These are phyloP conservation scores for Prunus yedoensis DNA, from an alignment of 331 rosid species.

Conservation along the genomic window DNA sequence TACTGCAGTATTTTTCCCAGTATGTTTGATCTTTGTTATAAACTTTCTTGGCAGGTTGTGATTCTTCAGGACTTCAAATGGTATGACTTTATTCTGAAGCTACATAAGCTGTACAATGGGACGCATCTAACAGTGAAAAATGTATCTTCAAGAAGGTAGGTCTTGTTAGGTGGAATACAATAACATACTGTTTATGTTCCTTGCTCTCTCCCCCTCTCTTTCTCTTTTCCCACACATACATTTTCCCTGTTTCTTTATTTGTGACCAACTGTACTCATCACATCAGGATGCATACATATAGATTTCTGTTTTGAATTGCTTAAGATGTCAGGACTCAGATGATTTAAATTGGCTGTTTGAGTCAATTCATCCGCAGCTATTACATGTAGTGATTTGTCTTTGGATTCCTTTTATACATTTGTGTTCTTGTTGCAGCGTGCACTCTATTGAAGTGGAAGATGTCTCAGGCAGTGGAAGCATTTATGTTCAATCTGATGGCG, in stretches of 20 bases:
- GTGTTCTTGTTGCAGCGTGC: constrained; percentile 43
- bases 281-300: neutral
- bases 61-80: constrained; percentile 87
- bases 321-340: neutral
- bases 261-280: neutral
- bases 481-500: constrained; percentile 92
- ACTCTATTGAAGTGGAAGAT: constrained; percentile 76
- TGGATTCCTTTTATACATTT: neutral
- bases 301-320: neutral
- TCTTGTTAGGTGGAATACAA: neutral
- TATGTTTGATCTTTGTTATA: neutral
- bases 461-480: constrained; percentile 54
- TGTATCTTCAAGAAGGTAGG: constrained; percentile 73
- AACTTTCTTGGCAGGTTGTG: constrained; percentile 57
- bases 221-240: neutral
- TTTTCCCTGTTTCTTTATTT: neutral
- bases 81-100: constrained; percentile 79
- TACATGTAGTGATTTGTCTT: neutral
- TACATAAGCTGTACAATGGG: constrained; percentile 77
- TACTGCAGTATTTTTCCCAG: constrained; percentile 6
- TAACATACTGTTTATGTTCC: neutral
- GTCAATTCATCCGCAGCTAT: neutral
- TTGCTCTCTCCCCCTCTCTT: neutral
- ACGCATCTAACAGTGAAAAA: constrained; percentile 78
- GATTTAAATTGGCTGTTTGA: neutral